phyloP scores from a whole-genome alignment of 768 basidiomycete genomes.

The Suillus clintonianus region DNA sequence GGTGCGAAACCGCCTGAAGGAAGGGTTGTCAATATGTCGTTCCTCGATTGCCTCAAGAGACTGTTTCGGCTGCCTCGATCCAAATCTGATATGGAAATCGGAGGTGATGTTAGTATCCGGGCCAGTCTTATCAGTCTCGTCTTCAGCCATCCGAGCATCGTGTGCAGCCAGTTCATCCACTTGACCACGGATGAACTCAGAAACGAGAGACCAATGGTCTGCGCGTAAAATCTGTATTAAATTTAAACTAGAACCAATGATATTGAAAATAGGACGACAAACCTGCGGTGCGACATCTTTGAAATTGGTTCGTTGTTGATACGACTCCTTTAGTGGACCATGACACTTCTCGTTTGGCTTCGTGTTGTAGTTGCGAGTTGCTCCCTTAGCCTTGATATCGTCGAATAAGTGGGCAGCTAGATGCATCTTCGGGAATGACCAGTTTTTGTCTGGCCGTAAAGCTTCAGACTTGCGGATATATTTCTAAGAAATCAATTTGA shows the following conservation, averaged over 20 bases:
- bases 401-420: conserved; percentile 31
- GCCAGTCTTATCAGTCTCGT: neutral
- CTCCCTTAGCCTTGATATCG: conserved; percentile 34
- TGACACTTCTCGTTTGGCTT: conserved; percentile 33
- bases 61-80: neutral
- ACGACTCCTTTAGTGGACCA: conserved; percentile 7
- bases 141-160: neutral
- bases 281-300: conserved; percentile 37
- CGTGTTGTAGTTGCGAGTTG: conserved; percentile 30
- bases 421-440: conserved; percentile 36
- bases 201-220: conserved; percentile 4
- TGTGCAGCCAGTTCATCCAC: conserved; percentile 21
- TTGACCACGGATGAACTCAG: conserved; percentile 7
- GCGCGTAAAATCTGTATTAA: conserved; percentile 5
- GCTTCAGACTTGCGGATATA: neutral
- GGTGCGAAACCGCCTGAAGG: neutral
- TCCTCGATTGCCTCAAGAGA: neutral
- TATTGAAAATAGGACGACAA: conserved; percentile 12
- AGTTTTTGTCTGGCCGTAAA: conserved; percentile 19
- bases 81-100: neutral
- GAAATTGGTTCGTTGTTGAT: conserved; percentile 33
- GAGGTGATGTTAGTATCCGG: neutral
- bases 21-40: neutral
- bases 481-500: conserved; percentile 1
- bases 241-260: neutral